Conservation (phyloP, 2,329 filamentous ascomycete genomes). For the Exophiala bonariae region DNA sequence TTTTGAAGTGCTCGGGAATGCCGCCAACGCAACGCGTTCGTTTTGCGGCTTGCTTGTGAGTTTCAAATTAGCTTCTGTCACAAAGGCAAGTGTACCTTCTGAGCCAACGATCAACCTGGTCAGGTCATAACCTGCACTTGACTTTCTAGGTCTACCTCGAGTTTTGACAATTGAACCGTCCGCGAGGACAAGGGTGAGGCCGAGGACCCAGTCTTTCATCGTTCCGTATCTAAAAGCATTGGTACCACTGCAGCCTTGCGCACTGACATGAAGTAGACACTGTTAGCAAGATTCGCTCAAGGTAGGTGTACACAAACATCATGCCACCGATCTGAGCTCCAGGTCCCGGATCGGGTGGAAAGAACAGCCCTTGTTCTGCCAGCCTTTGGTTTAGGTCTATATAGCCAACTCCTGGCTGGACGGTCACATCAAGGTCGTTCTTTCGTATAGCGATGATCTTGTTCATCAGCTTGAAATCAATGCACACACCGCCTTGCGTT, state of each 20-base stretch:
- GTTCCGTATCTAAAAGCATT: slow-evolving; percentile 67
- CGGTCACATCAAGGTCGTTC: slow-evolving; percentile 87
- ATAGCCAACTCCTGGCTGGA: slow-evolving; percentile 90
- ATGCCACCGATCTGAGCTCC: slow-evolving; percentile 58
- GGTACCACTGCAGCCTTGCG: slow-evolving; percentile 65
- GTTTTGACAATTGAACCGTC: slow-evolving; percentile 70
- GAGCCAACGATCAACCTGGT: slow-evolving; percentile 78
- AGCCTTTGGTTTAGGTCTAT: slow-evolving; percentile 79
- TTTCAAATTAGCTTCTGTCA: slow-evolving; percentile 81
- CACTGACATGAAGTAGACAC: slow-evolving; percentile 27
- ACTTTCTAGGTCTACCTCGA: slow-evolving; percentile 70
- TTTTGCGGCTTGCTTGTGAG: slow-evolving; percentile 73
- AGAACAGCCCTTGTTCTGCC: slow-evolving; percentile 76
- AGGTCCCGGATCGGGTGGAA: slow-evolving; percentile 83
- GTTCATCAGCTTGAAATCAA: slow-evolving; percentile 89
- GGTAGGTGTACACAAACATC: slow-evolving; percentile 45
- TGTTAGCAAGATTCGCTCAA: not conserved
- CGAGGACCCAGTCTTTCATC: slow-evolving; percentile 75
- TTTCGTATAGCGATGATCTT: slow-evolving; percentile 74
- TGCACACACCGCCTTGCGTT: slow-evolving; percentile 81
- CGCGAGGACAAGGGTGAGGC: slow-evolving; percentile 68
- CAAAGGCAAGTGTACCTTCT: slow-evolving; percentile 76
- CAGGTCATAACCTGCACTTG: slow-evolving; percentile 79
- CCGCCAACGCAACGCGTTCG: slow-evolving; percentile 75
- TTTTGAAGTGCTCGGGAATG: slow-evolving; percentile 73